Evolutionary conservation across 2,329 filamentous ascomycete species (phyloP).

Genomic region (Tolypocladium capitatum): DNA sequence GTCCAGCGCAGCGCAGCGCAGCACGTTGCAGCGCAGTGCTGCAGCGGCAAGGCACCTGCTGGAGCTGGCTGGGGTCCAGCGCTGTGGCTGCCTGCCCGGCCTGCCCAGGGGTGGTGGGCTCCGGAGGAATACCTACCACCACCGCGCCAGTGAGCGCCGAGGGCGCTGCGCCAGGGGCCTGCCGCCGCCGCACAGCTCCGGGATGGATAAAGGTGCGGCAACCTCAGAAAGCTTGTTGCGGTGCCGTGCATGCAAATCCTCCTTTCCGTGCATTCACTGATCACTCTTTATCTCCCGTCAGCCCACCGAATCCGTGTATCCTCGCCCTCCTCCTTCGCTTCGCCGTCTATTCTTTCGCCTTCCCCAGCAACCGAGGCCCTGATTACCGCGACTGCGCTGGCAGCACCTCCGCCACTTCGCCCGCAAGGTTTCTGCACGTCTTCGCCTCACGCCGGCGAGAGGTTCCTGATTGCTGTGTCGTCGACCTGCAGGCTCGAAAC

Average conservation of each 20-base stretch:
- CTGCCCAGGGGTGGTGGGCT: too few species aligned
- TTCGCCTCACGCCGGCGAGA: slow-evolving; percentile 1
- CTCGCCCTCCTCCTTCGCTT: neutral
- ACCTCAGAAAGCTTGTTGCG: neutral
- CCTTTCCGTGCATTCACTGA: neutral
- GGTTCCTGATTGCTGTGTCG: neutral
- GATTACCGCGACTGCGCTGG: neutral
- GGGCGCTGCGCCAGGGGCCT: neutral
- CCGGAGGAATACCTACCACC: too few species aligned
- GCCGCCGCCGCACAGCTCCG: neutral
- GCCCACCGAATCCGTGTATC: neutral
- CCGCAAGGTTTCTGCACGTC: too few species aligned
- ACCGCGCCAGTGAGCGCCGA: neutral
- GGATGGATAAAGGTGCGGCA: too few species aligned
- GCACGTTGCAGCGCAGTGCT: neutral
- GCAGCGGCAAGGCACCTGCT: neutral
- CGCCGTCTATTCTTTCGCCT: neutral
- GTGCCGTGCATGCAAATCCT: neutral
- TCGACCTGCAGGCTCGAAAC: neutral
- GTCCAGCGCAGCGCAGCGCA: neutral
- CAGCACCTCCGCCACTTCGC: too few species aligned
- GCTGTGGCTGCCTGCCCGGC: too few species aligned
- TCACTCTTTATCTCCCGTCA: neutral
- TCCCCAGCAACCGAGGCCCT: neutral
- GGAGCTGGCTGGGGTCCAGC: neutral